Evolutionary conservation across 352 stramenopile species (phyloP), one percentile per base, ranked within the genome.

Genomic region (Phytopythium kandeliae): DNA sequence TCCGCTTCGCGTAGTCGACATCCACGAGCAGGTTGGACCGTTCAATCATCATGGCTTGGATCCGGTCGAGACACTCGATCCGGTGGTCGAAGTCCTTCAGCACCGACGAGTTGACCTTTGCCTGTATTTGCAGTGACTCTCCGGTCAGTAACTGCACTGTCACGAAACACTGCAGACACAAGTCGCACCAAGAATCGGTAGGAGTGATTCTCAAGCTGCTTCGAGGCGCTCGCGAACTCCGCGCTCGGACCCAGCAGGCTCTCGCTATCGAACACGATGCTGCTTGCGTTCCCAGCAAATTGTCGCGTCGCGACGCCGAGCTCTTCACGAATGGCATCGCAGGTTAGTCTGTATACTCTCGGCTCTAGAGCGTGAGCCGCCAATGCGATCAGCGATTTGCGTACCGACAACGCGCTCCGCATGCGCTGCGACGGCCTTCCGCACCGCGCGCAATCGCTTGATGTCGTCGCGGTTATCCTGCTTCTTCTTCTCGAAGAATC

Each of bases 1-100:
- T 83, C 24, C 79, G 72, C 36, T 85, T 79, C 2, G 74, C 77
- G 55, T 91, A 91, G 54, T 91, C 77, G 17, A 87, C 60, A 19
- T 87, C 79, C 17, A 88, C 50, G 41, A 86, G 71, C 16, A 87
- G 55, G n/a, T 76, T 71, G 4, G 47, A 48, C 12, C 73, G 71
- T 10, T 78, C 59, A n/a, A 61, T 46, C 21, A 91, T 72, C 26
- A 79, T 51, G 7, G 36, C 50, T 40, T 70, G 53, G 11, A 85
- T 63, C 11, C 54, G 48, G 30, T 78, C 55, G 3, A 84, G 45
- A 8, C 68, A 65, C 19, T 48, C 45, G 34, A 87, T 60, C 5
- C 58, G 70, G 34, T 48, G 58, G 55, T 85, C 62, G 21, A 90
- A 69, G 17, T 67, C 54, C 8, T 35, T 36, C 2, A 88, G n/a